Conservation (phyloP, 768 basidiomycete species). For the Lentinula edodes region DNA sequence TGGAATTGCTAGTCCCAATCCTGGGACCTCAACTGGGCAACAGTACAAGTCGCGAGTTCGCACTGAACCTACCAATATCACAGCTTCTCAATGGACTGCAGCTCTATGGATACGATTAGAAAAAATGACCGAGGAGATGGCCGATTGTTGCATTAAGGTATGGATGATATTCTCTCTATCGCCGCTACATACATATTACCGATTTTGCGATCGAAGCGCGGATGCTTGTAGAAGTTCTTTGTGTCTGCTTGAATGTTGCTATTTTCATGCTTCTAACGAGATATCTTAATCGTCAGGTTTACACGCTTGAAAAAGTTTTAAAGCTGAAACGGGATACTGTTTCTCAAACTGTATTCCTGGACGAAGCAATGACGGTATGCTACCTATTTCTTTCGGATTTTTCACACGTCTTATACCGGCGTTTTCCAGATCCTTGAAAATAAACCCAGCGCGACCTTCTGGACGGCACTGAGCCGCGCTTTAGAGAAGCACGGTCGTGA, state of each 20-base stretch:
- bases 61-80: constrained; percentile 86
- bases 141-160: constrained; percentile 86
- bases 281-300: constrained; percentile 52
- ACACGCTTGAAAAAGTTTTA: constrained; percentile 91
- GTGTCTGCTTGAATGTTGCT: not conserved
- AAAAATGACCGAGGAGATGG: constrained; percentile 81
- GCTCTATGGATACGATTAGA: constrained; percentile 82
- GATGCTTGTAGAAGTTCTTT: not conserved
- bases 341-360: constrained; percentile 76
- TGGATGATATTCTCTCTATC: constrained; percentile 12
- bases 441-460: constrained; percentile 88
- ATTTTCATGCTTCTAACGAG: not conserved
- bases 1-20: constrained; percentile 3
- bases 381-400: not conserved
- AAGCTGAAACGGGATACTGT: constrained; percentile 80
- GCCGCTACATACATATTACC: not conserved
- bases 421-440: constrained; percentile 68
- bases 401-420: not conserved
- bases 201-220: not conserved
- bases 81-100: constrained; percentile 79
- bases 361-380: constrained; percentile 86
- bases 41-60: constrained; percentile 81
- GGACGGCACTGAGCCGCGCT: constrained; percentile 74
- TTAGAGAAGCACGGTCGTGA: constrained; percentile 83
- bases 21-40: not conserved